phyloP scores from a whole-genome alignment of 768 basidiomycete species.

The Pholiota molesta region DNA sequence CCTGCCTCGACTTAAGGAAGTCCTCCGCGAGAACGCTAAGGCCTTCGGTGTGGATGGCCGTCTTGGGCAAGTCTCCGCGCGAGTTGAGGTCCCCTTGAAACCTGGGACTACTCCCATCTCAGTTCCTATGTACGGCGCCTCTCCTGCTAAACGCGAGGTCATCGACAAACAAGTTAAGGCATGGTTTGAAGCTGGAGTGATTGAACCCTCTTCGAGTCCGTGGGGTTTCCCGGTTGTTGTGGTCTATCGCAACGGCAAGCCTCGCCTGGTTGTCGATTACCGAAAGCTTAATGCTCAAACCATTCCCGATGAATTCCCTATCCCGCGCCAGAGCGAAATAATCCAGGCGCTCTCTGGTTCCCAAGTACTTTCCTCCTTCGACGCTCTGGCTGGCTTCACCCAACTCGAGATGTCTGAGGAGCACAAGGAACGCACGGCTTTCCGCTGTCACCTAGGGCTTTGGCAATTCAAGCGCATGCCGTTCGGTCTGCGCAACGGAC shows the following conservation, averaged over 20 bases:
- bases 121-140: slow-evolving; percentile 25
- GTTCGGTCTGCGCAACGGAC: slow-evolving; percentile 39
- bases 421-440: slow-evolving; percentile 37
- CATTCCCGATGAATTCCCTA: slow-evolving; percentile 25
- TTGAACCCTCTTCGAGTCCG: slow-evolving; percentile 42
- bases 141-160: slow-evolving; percentile 30
- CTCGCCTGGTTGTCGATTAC: slow-evolving; percentile 38
- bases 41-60: neutral
- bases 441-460: slow-evolving; percentile 40
- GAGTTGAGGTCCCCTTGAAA: too few species aligned
- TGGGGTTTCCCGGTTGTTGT: slow-evolving; percentile 37
- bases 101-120: slow-evolving; percentile 24
- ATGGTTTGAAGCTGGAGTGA: slow-evolving; percentile 36
- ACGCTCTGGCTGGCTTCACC: slow-evolving; percentile 39
- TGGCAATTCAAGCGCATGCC: slow-evolving; percentile 46
- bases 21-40: neutral
- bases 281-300: slow-evolving; percentile 9
- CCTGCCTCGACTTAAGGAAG: neutral
- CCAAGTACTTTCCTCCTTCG: too few species aligned
- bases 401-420: slow-evolving; percentile 30
- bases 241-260: slow-evolving; percentile 39
- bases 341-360: slow-evolving; percentile 29
- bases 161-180: too few species aligned
- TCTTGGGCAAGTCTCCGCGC: neutral
- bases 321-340: slow-evolving; percentile 28